A percentile compares a stretch with the other conserved stretches of the same genome.
These are phyloP conservation scores for Coemansia sp. DNA, from an alignment of 192 early-diverging fungal species.

Conservation along the genomic window DNA sequence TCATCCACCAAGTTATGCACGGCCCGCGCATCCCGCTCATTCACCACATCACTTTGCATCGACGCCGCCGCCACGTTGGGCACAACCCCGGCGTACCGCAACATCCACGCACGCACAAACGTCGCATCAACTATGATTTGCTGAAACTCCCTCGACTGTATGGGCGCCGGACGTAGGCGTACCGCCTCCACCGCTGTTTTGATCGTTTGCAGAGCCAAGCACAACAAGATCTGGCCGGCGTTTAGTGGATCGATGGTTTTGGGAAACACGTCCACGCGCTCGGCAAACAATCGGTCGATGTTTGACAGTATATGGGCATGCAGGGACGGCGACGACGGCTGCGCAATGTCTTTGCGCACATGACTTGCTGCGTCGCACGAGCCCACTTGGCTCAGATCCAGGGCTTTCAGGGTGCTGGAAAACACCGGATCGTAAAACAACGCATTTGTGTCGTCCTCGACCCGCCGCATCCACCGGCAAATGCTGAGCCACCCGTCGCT, in stretches of 20 bases:
- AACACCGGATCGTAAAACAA: constrained; percentile 50
- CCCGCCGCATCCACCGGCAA: constrained; percentile 46
- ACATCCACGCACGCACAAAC: constrained; percentile 47
- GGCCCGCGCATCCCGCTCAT: constrained; percentile 33
- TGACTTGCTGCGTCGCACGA: neutral
- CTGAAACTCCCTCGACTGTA: constrained; percentile 20
- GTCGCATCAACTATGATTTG: constrained; percentile 37
- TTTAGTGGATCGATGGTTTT: constrained; percentile 19
- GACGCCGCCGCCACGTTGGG: constrained; percentile 15
- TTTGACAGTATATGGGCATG: constrained; percentile 50
- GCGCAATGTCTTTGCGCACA: neutral
- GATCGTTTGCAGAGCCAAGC: constrained; percentile 45
- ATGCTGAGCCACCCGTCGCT: constrained; percentile 48
- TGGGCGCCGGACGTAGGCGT: constrained; percentile 18
- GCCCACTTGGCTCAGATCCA: constrained; percentile 6
- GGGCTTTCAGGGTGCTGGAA: constrained; percentile 29
- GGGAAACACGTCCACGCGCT: constrained; percentile 52
- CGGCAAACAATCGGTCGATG: constrained; percentile 55
- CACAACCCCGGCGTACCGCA: constrained; percentile 37
- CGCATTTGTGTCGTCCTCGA: constrained; percentile 47
- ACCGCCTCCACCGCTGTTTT: constrained; percentile 40
- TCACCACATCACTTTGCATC: neutral
- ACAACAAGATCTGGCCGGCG: constrained; percentile 40
- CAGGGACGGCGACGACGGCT: neutral
- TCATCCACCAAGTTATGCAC: constrained; percentile 45